Conservation (phyloP, 257 asterid species). For the Orobanche coerulescens region DNA sequence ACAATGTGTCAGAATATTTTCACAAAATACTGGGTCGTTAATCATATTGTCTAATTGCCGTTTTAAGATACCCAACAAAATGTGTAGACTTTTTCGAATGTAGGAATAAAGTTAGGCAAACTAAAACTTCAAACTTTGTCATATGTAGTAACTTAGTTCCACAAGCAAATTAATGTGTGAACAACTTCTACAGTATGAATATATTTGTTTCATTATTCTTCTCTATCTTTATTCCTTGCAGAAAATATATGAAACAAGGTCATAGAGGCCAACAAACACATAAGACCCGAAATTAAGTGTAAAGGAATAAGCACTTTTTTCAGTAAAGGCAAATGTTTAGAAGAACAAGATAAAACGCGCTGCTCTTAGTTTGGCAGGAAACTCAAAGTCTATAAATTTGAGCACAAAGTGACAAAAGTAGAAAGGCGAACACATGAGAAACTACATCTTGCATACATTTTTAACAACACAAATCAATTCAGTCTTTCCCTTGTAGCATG, state of each 20-base stretch:
- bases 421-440: not conserved
- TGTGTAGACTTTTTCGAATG: too few species aligned
- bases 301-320: not conserved
- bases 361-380: not conserved
- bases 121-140: not conserved
- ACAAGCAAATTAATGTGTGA: not conserved
- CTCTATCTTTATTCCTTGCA: too few species aligned
- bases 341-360: not conserved
- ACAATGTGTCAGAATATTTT: not conserved
- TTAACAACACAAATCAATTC: not conserved
- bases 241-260: not conserved
- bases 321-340: not conserved
- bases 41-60: not conserved
- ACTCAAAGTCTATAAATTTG: not conserved
- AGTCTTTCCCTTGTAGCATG: conserved; percentile 10
- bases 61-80: not conserved
- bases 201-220: not conserved
- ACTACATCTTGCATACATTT: not conserved
- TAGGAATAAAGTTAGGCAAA: not conserved
- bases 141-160: not conserved
- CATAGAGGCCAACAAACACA: not conserved
- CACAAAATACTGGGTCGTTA: not conserved
- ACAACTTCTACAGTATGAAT: not conserved
- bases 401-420: not conserved
- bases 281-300: not conserved